A percentile compares a stretch with the other conserved stretches of the same genome.
These are phyloP conservation scores for Ustilago cynodontis DNA, from an alignment of 1,284 basidiomycete species.

Conservation along the genomic window DNA sequence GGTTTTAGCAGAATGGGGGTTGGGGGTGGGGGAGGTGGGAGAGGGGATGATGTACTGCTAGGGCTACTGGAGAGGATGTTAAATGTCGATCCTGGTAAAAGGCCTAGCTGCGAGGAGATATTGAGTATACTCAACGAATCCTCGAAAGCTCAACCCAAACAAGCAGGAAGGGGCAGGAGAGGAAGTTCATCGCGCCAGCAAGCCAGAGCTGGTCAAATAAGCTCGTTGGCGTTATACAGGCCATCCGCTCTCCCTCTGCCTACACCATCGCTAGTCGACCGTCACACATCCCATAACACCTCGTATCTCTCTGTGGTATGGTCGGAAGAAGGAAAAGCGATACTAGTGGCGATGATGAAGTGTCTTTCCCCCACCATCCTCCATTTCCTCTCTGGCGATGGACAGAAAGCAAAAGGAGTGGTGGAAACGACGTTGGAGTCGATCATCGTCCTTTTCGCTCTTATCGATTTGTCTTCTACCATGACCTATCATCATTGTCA, in stretches of 20 bases:
- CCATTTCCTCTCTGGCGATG: not conserved
- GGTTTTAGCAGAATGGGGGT: conserved; percentile 75
- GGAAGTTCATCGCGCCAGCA: too few relatives aligned
- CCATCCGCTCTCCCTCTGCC: conserved; percentile 21
- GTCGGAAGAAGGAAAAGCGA: not conserved
- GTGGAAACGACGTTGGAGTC: not conserved
- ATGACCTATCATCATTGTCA: not conserved
- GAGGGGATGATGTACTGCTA: conserved; percentile 77
- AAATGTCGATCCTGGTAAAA: conserved; percentile 74
- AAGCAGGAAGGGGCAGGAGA: not conserved
- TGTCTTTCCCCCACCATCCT: conserved; percentile 10
- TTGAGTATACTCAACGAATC: conserved; percentile 52
- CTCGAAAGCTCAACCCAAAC: not conserved
- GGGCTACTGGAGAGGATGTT: conserved; percentile 80
- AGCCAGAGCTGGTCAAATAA: not conserved
- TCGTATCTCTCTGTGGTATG: not conserved
- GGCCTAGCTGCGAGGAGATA: conserved; percentile 82
- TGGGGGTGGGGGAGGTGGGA: conserved; percentile 73
- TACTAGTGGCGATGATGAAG: conserved; percentile 17
- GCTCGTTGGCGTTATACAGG: conserved; percentile 34
- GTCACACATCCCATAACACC: not conserved
- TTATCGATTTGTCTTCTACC: conserved; percentile 12
- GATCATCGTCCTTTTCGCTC: conserved; percentile 18
- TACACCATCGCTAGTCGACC: not conserved
- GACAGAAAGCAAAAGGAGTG: not conserved